Evolutionary conservation across 768 basidiomycete species (phyloP).

Genomic region (Pleurotus pulmonarius): DNA sequence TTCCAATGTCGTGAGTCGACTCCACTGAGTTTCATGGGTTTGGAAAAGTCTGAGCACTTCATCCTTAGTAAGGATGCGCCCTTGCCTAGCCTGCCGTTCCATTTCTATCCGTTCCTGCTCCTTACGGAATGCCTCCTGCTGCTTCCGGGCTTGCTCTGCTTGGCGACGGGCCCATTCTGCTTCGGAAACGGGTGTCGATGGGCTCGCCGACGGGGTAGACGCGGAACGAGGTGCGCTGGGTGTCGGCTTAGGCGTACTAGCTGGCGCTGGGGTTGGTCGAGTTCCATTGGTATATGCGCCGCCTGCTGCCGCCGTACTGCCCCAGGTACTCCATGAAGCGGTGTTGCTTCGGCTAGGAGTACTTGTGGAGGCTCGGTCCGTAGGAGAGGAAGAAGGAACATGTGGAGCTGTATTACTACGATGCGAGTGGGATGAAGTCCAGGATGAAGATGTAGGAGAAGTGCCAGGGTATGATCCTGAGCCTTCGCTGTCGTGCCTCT

Average conservation of each 20-base stretch:
- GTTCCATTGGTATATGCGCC: slow-evolving; percentile 5
- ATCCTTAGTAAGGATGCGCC: slow-evolving; percentile 52
- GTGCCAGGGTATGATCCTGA: slow-evolving; percentile 20
- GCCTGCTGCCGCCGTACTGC: not conserved
- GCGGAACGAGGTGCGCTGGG: slow-evolving; percentile 9
- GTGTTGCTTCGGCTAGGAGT: slow-evolving; percentile 8
- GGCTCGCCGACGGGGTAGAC: slow-evolving; percentile 22
- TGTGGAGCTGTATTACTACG: slow-evolving; percentile 23
- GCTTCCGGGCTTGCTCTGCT: slow-evolving; percentile 57
- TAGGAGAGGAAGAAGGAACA: slow-evolving; percentile 25
- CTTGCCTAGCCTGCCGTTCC: slow-evolving; percentile 46
- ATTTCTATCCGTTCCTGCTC: slow-evolving; percentile 65
- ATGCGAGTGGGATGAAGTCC: slow-evolving; percentile 21
- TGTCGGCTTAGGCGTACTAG: slow-evolving; percentile 1
- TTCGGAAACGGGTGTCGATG: slow-evolving; percentile 29
- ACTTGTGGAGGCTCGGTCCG: slow-evolving; percentile 24
- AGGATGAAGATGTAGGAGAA: slow-evolving; percentile 24
- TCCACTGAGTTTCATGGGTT: slow-evolving; percentile 62
- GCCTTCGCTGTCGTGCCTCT: slow-evolving; percentile 34
- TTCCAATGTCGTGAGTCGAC: slow-evolving; percentile 33
- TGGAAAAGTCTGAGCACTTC: slow-evolving; percentile 55
- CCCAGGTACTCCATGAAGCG: slow-evolving; percentile 7
- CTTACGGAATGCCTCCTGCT: slow-evolving; percentile 65
- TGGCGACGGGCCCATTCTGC: slow-evolving; percentile 63
- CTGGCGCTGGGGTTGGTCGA: not conserved